Base-by-base conservation (phyloP, 371 early-diverging fungal genomes). In the Lichtheimia ramosa region DNA sequence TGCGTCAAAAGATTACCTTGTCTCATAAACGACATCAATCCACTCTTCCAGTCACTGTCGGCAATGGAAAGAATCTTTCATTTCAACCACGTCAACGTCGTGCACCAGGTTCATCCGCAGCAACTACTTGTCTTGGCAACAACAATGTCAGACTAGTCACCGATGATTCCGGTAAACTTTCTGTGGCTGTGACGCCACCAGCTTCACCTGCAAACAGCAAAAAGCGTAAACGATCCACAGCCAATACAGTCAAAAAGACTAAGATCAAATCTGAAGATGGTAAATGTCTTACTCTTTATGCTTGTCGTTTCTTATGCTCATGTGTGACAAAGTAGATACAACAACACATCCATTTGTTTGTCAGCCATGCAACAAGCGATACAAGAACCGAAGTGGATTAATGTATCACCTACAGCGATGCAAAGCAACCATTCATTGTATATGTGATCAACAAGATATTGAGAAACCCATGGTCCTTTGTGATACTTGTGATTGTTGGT, bases 401-500 rank as follows among this genome's bases (percentile, higher is more conserved):
- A 50, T 56, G 0, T 72, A 79, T 41, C 85, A 84, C 57, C 56
- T 70, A 48, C 73, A 74, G 4, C 74, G 75, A 41, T 84, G 85
- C 59, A 66, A 68, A 14, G 23, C 58, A 5, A 58, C 39, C 25
- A 40, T 49, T 2, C 5, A 54, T 41, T 61, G 61, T 40, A 54
- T 54, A 12, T 61, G 61, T 21, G 49, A 41, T 14, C 42, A 41
- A n/a, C 21, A 41, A 24, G 40, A 59, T 27, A 15, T 18, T 1
- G 40, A 28, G 2, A 23, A 61, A 2, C 14, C 40, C 5, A 69
- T 85, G 74, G 70, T 85, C n/a, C 79, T 82, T 61, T 85, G 85
- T 43, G 73, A 74, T 41, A 51, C 69, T 14, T 85, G 85, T 55
- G 56, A 77, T 51, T 68, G 62, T n/a, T 82, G 82, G 82, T 74